These are phyloP conservation scores for Monilinia polystroma DNA, from an alignment of 2,329 filamentous ascomycete genomes.

Conservation along the genomic window DNA sequence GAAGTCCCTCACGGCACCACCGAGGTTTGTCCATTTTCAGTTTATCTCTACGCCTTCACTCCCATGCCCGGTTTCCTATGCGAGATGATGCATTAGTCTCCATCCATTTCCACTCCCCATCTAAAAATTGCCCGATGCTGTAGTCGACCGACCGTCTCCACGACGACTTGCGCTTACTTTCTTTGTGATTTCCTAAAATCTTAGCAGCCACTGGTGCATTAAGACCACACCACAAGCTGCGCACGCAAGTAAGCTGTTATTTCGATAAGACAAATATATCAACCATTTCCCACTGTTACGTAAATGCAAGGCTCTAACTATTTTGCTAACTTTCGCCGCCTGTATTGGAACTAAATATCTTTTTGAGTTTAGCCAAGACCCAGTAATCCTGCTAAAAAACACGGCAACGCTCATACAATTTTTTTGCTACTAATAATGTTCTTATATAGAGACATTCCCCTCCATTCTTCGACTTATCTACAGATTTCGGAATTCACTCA, in stretches of 20 bases:
- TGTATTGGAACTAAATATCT: slow-evolving; percentile 8
- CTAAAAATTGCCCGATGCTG: neutral
- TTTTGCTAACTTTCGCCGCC: slow-evolving; percentile 1
- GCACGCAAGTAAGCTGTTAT: neutral
- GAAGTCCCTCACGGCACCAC: slow-evolving; percentile 11
- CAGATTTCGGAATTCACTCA: slow-evolving; percentile 6
- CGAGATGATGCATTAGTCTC: slow-evolving; percentile 17
- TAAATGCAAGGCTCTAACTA: slow-evolving; percentile 8
- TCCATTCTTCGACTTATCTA: neutral
- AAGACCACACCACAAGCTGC: neutral
- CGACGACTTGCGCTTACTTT: slow-evolving; percentile 11
- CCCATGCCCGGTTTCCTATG: neutral
- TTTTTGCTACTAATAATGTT: neutral
- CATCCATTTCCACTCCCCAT: slow-evolving; percentile 8
- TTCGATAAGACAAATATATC: neutral
- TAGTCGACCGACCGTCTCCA: slow-evolving; percentile 3
- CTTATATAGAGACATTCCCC: slow-evolving; percentile 11
- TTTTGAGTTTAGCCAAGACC: slow-evolving; percentile 15
- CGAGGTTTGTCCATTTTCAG: slow-evolving; percentile 3
- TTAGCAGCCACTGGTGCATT: neutral
- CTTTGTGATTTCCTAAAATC: neutral
- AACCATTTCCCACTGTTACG: slow-evolving; percentile 13
- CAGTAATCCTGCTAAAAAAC: slow-evolving; percentile 7
- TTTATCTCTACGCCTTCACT: slow-evolving; percentile 2
- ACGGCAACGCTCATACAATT: slow-evolving; percentile 9